Evolutionary conservation across 2,329 filamentous ascomycete genomes (phyloP), one percentile per base, ranked within the genome.

Genomic region (Phaeosphaeriaceae sp.): DNA sequence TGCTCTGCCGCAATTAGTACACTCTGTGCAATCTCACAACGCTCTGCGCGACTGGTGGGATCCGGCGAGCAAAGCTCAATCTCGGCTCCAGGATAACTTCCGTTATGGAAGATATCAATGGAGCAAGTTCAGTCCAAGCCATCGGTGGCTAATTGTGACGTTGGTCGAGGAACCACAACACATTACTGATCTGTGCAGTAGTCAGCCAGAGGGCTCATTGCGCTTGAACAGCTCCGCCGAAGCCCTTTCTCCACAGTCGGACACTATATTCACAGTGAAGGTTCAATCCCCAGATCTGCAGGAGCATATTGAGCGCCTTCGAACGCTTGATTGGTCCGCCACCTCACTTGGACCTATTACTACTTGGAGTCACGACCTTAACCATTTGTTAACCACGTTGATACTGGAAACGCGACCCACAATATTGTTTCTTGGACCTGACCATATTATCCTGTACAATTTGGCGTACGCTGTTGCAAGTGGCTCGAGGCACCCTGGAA

Each of bases 21-120:
- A 44, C 5, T 58, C 61, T 11, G 36, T 61, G 5, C 33, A 54
- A 24, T 40, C 40, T 40, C 53, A 58, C 25, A 47, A 55, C n/a
- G 55, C 55, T 10, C 40, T 63, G 17, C 47, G 58, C 40, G 61
- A 63, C 46, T 63, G 61, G 61, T 63, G 61, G 61, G 58, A 63
- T 50, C 61, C 61, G 7, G 45, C 45, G 2, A 63, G 58, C 27
- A 56, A 45, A 36, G 54, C 51, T 11, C 41, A 51, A 13, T 21
- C 58, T 22, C 48, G 48, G 21, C 36, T 51, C 22, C 55, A 61
- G 27, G n/a, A 51, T 21, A 50, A 56, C 9, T 61, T 63, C 27
- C 44, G 47, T 20, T 55, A 61, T 57, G 61, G 58, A 41, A 41
- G 61, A 11, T 61, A 54, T 24, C 53, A 46, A 7, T 61, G 59